Evolutionary conservation across 2,329 filamentous ascomycete genomes (phyloP).

Genomic region (Neoscytalidium dimidiatum): DNA sequence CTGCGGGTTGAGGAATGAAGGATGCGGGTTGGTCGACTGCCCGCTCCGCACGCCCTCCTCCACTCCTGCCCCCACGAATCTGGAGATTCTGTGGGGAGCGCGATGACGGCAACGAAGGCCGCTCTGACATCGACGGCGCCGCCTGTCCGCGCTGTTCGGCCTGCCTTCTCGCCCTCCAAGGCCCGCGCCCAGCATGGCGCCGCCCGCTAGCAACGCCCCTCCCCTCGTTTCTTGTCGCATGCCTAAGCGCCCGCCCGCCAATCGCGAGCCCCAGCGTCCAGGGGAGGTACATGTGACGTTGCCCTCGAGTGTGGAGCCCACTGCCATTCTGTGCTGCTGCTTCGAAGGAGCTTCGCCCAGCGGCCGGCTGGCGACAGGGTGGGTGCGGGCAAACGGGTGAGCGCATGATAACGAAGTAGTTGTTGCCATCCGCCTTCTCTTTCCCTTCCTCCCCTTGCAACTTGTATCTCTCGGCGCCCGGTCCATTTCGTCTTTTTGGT

Average conservation of each 20-base stretch:
- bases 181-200: no score
- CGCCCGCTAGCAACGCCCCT: no score
- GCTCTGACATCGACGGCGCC: background rate
- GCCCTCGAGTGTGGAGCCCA: background rate
- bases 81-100: background rate
- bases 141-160: background rate
- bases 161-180: no score
- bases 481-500: background rate
- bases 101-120: background rate
- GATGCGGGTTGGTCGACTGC: no score
- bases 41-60: no score
- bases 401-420: background rate
- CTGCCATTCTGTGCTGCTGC: background rate
- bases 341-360: background rate
- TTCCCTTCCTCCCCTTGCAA: background rate
- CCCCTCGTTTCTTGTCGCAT: background rate
- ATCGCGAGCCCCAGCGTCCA: background rate
- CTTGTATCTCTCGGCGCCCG: background rate
- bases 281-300: background rate
- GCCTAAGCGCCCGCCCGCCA: background rate
- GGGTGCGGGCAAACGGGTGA: no score
- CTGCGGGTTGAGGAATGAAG: background rate
- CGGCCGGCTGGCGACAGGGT: background rate
- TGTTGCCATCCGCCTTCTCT: background rate
- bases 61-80: background rate